Conservation (phyloP, 164 flowering plant species). For the Annona squamosa region DNA sequence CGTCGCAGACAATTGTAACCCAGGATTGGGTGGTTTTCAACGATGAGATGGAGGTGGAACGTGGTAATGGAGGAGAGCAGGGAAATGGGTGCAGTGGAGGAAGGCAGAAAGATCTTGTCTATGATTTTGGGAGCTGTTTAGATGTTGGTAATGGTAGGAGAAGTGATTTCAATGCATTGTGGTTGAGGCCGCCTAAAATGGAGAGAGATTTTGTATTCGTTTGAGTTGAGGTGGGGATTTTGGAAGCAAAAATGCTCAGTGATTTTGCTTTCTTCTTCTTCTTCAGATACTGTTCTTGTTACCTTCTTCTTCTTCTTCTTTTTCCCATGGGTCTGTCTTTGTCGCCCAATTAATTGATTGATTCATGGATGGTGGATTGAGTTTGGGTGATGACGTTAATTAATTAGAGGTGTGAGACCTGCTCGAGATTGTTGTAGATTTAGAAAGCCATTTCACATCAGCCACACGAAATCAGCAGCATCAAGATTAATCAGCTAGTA, state of each 20-base stretch:
- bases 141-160: neutral
- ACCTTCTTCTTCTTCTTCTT: too few relatives aligned
- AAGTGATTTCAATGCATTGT: neutral
- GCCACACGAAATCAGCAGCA: too few relatives aligned
- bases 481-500: too few relatives aligned
- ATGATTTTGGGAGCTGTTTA: neutral
- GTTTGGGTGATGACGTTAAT: too few relatives aligned
- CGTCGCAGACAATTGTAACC: constrained; percentile 37
- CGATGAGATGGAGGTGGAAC: constrained; percentile 28
- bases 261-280: neutral
- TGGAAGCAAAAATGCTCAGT: neutral
- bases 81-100: too few relatives aligned
- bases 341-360: too few relatives aligned
- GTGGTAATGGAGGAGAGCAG: neutral
- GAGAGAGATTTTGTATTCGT: neutral
- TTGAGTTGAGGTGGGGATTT: neutral
- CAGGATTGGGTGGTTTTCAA: constrained; percentile 68
- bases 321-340: too few relatives aligned
- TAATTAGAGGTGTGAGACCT: too few relatives aligned
- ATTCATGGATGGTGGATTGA: too few relatives aligned
- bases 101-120: neutral
- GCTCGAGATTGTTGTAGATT: too few relatives aligned
- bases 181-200: neutral
- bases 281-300: neutral
- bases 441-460: too few relatives aligned